Percentiles rank a stretch among this genome's conserved stretches.
Conservation (phyloP, 108 stramenopile species). For the Chaetoceros tenuissimus region DNA sequence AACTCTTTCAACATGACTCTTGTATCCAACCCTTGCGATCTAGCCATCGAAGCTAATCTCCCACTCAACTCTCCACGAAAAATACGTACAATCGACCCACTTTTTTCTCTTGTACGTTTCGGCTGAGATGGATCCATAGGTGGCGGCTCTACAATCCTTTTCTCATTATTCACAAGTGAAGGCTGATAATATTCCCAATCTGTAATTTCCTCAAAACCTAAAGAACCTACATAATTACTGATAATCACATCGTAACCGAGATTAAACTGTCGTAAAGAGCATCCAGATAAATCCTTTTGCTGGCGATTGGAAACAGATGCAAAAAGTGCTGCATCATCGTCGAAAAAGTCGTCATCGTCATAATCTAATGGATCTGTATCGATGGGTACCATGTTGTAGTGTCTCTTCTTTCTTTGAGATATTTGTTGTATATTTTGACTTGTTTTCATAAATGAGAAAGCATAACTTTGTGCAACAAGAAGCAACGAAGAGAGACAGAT, state of each 20-base stretch:
- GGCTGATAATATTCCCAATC: conserved; percentile 20
- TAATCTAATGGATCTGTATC: neutral
- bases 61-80: conserved; percentile 69
- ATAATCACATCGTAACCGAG: conserved; percentile 58
- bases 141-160: conserved; percentile 36
- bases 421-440: too few relatives aligned
- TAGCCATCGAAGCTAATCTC: conserved; percentile 24
- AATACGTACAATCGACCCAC: conserved; percentile 68
- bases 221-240: conserved; percentile 53
- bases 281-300: conserved; percentile 35
- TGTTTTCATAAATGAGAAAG: too few relatives aligned
- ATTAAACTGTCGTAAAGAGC: conserved; percentile 46
- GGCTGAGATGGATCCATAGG: conserved; percentile 66
- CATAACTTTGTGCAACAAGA: too few relatives aligned
- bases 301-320: neutral
- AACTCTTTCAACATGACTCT: conserved; percentile 74
- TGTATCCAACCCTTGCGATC: conserved; percentile 52
- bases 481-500: too few relatives aligned
- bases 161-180: conserved; percentile 14
- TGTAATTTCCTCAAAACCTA: conserved; percentile 43
- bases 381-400: too few relatives aligned
- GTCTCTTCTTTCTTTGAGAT: too few relatives aligned
- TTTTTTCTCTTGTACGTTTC: conserved; percentile 45
- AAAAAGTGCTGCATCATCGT: neutral
- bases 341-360: neutral